Evolutionary conservation across 2,329 filamentous ascomycete species (phyloP), one percentile per base, ranked within the genome.

Genomic region (Domatiomyces catenatus): DNA sequence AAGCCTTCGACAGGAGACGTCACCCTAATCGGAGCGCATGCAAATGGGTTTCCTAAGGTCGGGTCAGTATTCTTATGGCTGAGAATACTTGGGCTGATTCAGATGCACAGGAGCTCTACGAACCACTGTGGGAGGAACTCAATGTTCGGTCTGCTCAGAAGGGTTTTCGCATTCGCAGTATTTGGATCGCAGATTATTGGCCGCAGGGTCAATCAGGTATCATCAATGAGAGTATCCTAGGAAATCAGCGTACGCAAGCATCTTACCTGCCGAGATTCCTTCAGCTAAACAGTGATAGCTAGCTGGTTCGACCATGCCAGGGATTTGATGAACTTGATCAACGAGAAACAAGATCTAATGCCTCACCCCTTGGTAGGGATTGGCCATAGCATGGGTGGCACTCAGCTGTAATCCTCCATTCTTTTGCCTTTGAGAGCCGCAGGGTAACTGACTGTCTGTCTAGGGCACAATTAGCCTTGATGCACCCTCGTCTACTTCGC

Each of bases 111-210:
- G 90, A 96, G 71, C 68, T 95, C 1, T 95, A 95, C 63, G 89
- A 95, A 61, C 85, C 90, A 0, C 71, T 95, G 0, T 95, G 88
- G 84, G 86, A 90, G 52, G 86, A 94, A 48, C 71, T 95, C 1
- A 71, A 84, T 58, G 67, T 72, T 17, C 69, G 73, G 17, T 70
- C 81, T 5, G 74, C 75, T 56, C 63, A 67, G 12, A 70, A 74
- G 50, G 80, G 79, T 17, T 77, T 93, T 59, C 73, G 75, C 1
- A 86, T 96, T 59, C 78, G 86, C 51, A 74, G 77, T 55, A 89
- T 96, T 59, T 94, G 86, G 84, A 92, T 94, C 59, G 81, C 86
- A 54, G 90, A 96, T 68, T 79, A 84, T n/a, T 81, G 85, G 26
- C 82, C 87, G 63, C 86, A 95, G 69, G 89, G 89, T 36, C 73